Conservation (phyloP, 2,329 filamentous ascomycete species). For the Drechslerella dactyloides region DNA sequence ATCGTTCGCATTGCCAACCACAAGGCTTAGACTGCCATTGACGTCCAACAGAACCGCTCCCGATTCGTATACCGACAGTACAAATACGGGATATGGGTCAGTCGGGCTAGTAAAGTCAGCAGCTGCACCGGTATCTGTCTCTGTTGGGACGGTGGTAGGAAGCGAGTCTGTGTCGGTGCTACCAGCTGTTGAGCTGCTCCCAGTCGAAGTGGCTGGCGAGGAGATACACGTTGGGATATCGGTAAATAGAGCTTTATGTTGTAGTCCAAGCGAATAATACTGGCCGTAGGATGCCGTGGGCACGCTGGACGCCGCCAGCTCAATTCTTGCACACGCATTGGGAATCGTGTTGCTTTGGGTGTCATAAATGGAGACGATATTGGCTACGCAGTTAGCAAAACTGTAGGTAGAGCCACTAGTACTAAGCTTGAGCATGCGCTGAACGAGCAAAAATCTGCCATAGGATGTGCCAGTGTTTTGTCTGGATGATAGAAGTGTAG, state of each 20-base stretch:
- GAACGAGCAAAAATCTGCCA: slow-evolving; percentile 8
- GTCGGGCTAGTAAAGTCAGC: slow-evolving; percentile 25
- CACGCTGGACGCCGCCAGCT: slow-evolving; percentile 26
- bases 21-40: slow-evolving; percentile 14
- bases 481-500: not conserved
- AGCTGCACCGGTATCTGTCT: slow-evolving; percentile 14
- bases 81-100: slow-evolving; percentile 30
- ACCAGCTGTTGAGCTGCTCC: slow-evolving; percentile 6
- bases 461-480: not conserved
- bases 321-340: slow-evolving; percentile 9
- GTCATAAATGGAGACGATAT: slow-evolving; percentile 23
- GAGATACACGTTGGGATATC: slow-evolving; percentile 17
- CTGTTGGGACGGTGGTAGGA: not conserved
- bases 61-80: slow-evolving; percentile 12
- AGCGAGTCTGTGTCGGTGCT: not conserved
- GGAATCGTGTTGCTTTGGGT: slow-evolving; percentile 18
- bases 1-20: slow-evolving; percentile 8
- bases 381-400: slow-evolving; percentile 27
- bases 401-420: slow-evolving; percentile 8
- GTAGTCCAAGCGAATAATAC: slow-evolving; percentile 28
- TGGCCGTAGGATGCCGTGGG: slow-evolving; percentile 24
- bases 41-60: slow-evolving; percentile 7
- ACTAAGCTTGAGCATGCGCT: slow-evolving; percentile 10
- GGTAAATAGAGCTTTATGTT: slow-evolving; percentile 2
- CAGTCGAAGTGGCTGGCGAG: slow-evolving; percentile 7